phyloP scores from a whole-genome alignment of 805 yeast genomes.

The Lachancea cidri region DNA sequence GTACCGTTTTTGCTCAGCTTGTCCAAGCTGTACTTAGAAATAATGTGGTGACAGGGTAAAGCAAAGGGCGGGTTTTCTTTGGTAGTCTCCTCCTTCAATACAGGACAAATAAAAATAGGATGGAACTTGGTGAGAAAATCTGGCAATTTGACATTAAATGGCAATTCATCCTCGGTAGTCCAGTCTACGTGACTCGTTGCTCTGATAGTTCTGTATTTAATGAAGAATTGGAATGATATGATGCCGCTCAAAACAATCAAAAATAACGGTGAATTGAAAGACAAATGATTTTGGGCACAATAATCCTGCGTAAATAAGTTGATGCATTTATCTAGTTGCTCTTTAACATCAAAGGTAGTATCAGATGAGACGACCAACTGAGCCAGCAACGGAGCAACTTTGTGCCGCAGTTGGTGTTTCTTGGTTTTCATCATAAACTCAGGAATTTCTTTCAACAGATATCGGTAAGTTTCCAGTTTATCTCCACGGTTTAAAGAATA shows the following conservation, averaged over 20 bases:
- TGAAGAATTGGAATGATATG: slow-evolving; percentile 47
- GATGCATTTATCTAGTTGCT: slow-evolving; percentile 20
- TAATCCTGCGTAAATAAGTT: slow-evolving; percentile 43
- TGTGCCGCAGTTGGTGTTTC: slow-evolving; percentile 32
- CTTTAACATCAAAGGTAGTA: slow-evolving; percentile 16
- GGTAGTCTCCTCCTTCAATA: slow-evolving; percentile 61
- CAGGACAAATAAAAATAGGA: slow-evolving; percentile 68
- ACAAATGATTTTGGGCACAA: slow-evolving; percentile 43
- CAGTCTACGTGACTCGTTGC: slow-evolving; percentile 37
- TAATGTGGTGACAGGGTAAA: slow-evolving; percentile 59
- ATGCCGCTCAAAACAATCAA: slow-evolving; percentile 48
- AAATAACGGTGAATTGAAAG: slow-evolving; percentile 50
- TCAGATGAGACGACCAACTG: slow-evolving; percentile 26
- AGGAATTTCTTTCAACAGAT: slow-evolving; percentile 35
- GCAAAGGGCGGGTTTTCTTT: slow-evolving; percentile 56
- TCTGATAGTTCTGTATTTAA: slow-evolving; percentile 41
- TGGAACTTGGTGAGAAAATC: slow-evolving; percentile 46
- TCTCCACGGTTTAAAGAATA: slow-evolving; percentile 16
- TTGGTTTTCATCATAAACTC: slow-evolving; percentile 35
- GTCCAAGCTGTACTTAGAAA: slow-evolving; percentile 49
- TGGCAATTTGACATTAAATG: slow-evolving; percentile 58
- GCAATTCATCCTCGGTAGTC: slow-evolving; percentile 55
- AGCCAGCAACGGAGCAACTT: slow-evolving; percentile 42
- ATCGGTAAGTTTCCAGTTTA: slow-evolving; percentile 35
- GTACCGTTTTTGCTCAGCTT: slow-evolving; percentile 41